Percentiles rank a stretch among this genome's conserved stretches.
Evolutionary conservation across 805 yeast genomes (phyloP).

Genomic region (Scheffersomyces amazonensis): DNA sequence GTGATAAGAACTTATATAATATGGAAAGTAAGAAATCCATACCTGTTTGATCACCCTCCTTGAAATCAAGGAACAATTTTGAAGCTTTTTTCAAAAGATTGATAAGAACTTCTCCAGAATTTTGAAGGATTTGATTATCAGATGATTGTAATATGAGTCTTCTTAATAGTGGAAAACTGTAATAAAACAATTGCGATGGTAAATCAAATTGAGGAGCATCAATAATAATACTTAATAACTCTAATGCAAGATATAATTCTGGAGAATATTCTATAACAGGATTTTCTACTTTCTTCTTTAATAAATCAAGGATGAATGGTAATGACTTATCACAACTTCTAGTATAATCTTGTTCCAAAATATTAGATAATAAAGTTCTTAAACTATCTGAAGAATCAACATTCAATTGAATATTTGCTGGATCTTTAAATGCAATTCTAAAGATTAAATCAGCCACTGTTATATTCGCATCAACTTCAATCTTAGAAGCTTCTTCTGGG

Average conservation of each 20-base stretch:
- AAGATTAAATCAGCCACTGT: conserved; percentile 58
- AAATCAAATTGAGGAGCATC: conserved; percentile 35
- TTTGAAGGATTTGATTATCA: conserved; percentile 79
- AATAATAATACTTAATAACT: conserved; percentile 51
- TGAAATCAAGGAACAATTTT: conserved; percentile 26
- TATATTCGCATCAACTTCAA: conserved; percentile 8
- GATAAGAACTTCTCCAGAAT: conserved; percentile 72
- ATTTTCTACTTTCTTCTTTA: conserved; percentile 21
- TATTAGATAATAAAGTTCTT: conserved; percentile 50
- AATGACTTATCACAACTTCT: conserved; percentile 49
- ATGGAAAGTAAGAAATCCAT: conserved; percentile 57
- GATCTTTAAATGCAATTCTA: conserved; percentile 64
- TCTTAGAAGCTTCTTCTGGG: conserved; percentile 20
- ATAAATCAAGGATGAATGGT: conserved; percentile 44
- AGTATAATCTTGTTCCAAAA: conserved; percentile 44
- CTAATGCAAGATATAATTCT: conserved; percentile 55
- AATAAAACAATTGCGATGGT: conserved; percentile 39
- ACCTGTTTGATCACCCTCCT: conserved; percentile 41
- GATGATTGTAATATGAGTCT: conserved; percentile 41
- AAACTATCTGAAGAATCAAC: conserved; percentile 70
- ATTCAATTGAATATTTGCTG: conserved; percentile 68
- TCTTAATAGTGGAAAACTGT: conserved; percentile 42
- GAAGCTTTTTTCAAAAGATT: conserved; percentile 49
- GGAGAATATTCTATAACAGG: conserved; percentile 51
- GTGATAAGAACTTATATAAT: conserved; percentile 67